A percentile compares a stretch with the other conserved stretches of the same genome.
Conservation (phyloP, 768 basidiomycete species). For the Boletus huronensis region DNA sequence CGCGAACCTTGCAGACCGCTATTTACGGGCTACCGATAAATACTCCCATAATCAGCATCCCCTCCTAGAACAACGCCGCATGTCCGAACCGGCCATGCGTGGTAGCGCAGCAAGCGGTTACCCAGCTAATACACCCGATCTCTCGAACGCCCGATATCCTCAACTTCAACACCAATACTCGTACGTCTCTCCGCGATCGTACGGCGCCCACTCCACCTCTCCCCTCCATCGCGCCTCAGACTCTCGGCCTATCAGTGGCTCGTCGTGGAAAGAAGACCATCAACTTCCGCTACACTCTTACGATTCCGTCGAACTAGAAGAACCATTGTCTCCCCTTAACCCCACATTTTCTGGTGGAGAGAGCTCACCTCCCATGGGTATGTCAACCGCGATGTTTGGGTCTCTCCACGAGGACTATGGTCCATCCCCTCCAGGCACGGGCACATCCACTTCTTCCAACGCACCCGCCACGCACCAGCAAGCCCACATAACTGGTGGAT, state of each 20-base stretch:
- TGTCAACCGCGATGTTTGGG: constrained; percentile 38
- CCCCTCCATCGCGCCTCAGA: constrained; percentile 46
- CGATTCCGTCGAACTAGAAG: constrained; percentile 38
- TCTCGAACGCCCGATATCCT: constrained; percentile 35
- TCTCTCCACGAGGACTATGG: constrained; percentile 51
- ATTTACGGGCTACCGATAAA: constrained; percentile 39
- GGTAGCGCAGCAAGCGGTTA: constrained; percentile 40
- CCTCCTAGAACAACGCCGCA: constrained; percentile 57
- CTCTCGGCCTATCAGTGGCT: constrained; percentile 41
- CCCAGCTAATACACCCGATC: constrained; percentile 32
- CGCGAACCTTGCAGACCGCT: constrained; percentile 37
- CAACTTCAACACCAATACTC: constrained; percentile 42
- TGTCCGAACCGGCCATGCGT: constrained; percentile 62
- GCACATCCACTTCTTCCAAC: constrained; percentile 54
- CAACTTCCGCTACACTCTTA: constrained; percentile 33
- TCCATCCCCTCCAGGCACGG: constrained; percentile 60
- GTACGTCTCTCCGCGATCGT: constrained; percentile 33
- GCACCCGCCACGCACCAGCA: constrained; percentile 30
- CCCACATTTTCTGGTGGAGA: constrained; percentile 48
- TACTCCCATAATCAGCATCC: constrained; percentile 34
- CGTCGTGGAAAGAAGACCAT: constrained; percentile 30
- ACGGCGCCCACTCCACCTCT: constrained; percentile 38
- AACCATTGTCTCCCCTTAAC: constrained; percentile 54
- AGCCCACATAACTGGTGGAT: constrained; percentile 11
- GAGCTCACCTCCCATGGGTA: constrained; percentile 33